A percentile compares a stretch with the other conserved stretches of the same genome.
Evolutionary conservation across 192 early-diverging fungal genomes (phyloP).

Genomic region (Chytriomyces sp.): DNA sequence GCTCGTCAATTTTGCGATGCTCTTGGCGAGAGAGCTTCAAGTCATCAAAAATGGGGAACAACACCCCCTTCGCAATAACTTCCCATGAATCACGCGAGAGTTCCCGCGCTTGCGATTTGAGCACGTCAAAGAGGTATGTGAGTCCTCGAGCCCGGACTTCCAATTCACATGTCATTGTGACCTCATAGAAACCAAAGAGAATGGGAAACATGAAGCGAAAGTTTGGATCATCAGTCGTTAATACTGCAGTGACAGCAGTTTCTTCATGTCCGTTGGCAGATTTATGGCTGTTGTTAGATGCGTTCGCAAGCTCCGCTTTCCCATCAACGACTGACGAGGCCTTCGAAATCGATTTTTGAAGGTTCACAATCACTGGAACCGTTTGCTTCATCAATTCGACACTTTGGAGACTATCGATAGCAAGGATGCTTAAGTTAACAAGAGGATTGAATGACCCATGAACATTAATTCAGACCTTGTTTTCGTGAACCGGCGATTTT

Average conservation of each 20-base stretch:
- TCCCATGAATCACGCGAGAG: constrained; percentile 84
- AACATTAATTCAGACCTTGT: constrained; percentile 21
- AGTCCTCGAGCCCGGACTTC: constrained; percentile 89
- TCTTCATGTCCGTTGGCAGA: background rate
- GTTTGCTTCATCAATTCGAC: constrained; percentile 54
- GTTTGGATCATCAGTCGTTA: constrained; percentile 52
- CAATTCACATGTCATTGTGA: constrained; percentile 88
- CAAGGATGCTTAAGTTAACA: no score
- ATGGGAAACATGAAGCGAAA: constrained; percentile 78
- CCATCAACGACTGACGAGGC: background rate
- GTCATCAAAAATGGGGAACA: constrained; percentile 94
- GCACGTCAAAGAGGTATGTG: constrained; percentile 81
- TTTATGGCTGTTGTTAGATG: background rate
- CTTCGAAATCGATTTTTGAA: background rate
- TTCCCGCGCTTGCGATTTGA: constrained; percentile 72
- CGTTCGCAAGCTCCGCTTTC: background rate
- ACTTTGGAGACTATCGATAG: constrained; percentile 52
- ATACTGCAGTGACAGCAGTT: background rate
- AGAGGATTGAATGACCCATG: no score
- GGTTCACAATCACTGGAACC: constrained; percentile 40
- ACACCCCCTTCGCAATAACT: constrained; percentile 76
- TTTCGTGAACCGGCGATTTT: constrained; percentile 71
- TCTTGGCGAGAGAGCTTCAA: constrained; percentile 61
- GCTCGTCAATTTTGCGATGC: constrained; percentile 69
- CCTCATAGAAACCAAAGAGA: constrained; percentile 84